Evolutionary conservation across 257 asterid genomes (phyloP).

Genomic region (Nemophila menziesii): DNA sequence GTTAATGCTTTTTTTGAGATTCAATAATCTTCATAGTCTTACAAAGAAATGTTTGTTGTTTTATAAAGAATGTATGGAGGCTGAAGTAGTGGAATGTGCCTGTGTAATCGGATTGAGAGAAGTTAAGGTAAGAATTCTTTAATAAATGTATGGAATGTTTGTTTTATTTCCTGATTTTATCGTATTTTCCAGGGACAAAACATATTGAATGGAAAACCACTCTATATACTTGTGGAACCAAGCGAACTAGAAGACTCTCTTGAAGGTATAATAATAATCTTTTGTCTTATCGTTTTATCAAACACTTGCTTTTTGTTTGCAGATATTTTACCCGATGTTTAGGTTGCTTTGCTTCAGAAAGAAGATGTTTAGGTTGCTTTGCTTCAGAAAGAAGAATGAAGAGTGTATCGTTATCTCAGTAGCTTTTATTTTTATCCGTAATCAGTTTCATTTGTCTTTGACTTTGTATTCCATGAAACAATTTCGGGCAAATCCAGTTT

Average conservation of each 20-base stretch:
- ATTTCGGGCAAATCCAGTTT: too few relatives aligned
- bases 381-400: too few relatives aligned
- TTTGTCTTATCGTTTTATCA: too few relatives aligned
- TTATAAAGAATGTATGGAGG: conserved; percentile 47
- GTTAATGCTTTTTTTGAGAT: not conserved
- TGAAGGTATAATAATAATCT: conserved; percentile 6
- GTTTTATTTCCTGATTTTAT: not conserved
- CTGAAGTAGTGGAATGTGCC: conserved; percentile 68
- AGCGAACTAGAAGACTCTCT: conserved; percentile 25
- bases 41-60: not conserved
- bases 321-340: too few relatives aligned
- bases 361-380: too few relatives aligned
- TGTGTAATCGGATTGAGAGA: conserved; percentile 70
- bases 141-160: too few relatives aligned
- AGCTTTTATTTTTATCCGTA: too few relatives aligned
- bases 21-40: not conserved
- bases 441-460: not conserved
- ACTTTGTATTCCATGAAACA: too few relatives aligned
- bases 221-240: conserved; percentile 77
- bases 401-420: too few relatives aligned
- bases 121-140: conserved; percentile 35
- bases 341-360: too few relatives aligned
- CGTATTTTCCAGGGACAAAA: conserved; percentile 30
- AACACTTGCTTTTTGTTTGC: too few relatives aligned
- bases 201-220: conserved; percentile 57